These are phyloP conservation scores for Tolypocladium endophyticum DNA, from an alignment of 2,329 filamentous ascomycete genomes.

Conservation along the genomic window DNA sequence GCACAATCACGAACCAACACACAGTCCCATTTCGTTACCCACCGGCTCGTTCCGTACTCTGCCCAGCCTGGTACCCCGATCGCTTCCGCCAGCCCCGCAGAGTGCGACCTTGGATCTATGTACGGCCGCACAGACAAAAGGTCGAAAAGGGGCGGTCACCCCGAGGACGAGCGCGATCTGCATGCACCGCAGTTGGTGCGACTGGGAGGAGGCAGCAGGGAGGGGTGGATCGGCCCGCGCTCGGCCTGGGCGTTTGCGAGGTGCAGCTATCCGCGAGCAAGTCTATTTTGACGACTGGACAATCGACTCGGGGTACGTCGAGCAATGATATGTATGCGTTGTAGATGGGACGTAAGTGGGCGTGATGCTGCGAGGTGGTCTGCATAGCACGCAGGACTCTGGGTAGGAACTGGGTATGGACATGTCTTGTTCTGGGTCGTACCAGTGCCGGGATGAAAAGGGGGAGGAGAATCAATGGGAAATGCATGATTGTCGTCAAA, in stretches of 20 bases:
- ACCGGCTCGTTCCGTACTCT: neutral
- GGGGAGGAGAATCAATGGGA: neutral
- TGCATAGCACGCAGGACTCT: neutral
- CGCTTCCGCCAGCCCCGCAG: neutral
- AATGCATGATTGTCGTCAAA: neutral
- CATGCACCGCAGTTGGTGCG: no score
- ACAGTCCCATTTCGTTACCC: neutral
- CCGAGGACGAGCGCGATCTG: neutral
- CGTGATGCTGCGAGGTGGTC: neutral
- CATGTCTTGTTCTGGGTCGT: neutral
- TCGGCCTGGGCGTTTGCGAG: neutral
- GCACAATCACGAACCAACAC: neutral
- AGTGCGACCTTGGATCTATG: neutral
- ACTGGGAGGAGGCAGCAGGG: neutral
- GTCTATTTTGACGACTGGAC: slow-evolving; percentile 1
- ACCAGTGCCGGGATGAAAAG: neutral
- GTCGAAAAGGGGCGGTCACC: no score
- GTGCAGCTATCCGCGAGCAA: neutral
- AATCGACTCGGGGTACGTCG: neutral
- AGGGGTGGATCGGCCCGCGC: neutral
- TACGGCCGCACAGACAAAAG: neutral
- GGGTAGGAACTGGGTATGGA: neutral
- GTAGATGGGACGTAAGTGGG: neutral
- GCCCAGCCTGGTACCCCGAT: neutral
- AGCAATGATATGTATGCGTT: neutral